Conservation (phyloP, 768 basidiomycete species). For the Porpolomopsis calyptriformis region DNA sequence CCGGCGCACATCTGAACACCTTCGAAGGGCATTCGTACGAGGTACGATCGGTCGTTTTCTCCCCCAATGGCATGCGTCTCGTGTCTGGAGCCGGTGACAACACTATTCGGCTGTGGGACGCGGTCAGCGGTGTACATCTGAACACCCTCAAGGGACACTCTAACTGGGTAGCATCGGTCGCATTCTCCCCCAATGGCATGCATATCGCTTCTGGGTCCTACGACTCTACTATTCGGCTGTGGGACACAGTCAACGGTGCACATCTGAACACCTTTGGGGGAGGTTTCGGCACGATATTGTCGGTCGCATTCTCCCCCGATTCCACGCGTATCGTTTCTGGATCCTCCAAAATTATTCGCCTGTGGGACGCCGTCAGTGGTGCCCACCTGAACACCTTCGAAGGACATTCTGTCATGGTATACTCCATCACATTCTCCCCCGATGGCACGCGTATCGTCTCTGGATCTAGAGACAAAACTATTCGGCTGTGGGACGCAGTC, state of each 20-base stretch:
- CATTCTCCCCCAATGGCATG: slow-evolving; percentile 18
- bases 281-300: neutral
- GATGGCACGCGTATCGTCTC: slow-evolving; percentile 14
- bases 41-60: neutral
- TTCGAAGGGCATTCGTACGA: neutral
- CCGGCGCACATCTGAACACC: neutral
- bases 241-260: neutral
- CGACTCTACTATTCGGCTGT: neutral
- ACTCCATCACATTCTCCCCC: slow-evolving; percentile 17
- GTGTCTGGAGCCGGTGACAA: neutral
- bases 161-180: slow-evolving; percentile 12
- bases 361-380: neutral
- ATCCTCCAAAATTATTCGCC: neutral
- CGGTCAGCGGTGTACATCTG: neutral
- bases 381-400: neutral
- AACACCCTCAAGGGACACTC: neutral
- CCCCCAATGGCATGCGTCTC: neutral
- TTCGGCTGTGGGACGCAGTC: neutral
- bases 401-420: slow-evolving; percentile 3
- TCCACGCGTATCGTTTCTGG: neutral
- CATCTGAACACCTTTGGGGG: neutral
- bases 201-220: slow-evolving; percentile 14
- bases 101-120: neutral
- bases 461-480: neutral
- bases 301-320: neutral